Evolutionary conservation across 2,329 filamentous ascomycete species (phyloP), one percentile per base, ranked within the genome.

Genomic region (Epichloe coenophiala): DNA sequence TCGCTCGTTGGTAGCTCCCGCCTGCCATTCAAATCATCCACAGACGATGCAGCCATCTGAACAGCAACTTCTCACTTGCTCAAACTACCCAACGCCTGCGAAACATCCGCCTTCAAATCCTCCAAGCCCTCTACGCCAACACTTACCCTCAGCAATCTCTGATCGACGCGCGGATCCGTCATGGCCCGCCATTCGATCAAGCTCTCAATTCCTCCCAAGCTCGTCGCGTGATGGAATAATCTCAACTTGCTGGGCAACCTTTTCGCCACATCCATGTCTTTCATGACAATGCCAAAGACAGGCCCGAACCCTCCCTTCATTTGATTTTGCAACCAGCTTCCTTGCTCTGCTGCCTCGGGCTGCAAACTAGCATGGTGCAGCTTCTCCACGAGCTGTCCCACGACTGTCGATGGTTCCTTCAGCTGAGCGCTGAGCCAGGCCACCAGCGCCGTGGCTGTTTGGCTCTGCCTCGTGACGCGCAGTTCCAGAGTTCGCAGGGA

Each of bases 151-250:
- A 96, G 61, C 64, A 97, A 65, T 52, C 78, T 73, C 61, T 74
- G 77, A 62, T 94, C 87, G 39, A 94, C 82, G 1, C 65, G 73
- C 3, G 68, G 60, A 71, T 98, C 93, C 53, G 82, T 84, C 88
- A 98, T 93, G 45, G 85, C 80, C 53, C 93, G 76, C 93, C 93
- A 98, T 76, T 98, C 93, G 59, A 98, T 90, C 71, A 97, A 68
- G 61, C 88, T 93, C 76, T 97, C 93, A 9, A 97, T 88, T 4
- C 93, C 91, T 2, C 93, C 93, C 31, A 97, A 68, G 65, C 87
- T 94, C 2, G 93, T 98, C 5, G 93, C 93, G 67, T 98, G 93
- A 59, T 95, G 88, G 71, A 97, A 97, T 43, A 95, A 75, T 2
- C 73, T 64, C 63, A 97, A 68, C 65, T 86, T 86, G 61, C 83